Evolutionary conservation across 352 stramenopile species (phyloP), one percentile per base, ranked within the genome.

Genomic region (Globisporangium recalcitrans): DNA sequence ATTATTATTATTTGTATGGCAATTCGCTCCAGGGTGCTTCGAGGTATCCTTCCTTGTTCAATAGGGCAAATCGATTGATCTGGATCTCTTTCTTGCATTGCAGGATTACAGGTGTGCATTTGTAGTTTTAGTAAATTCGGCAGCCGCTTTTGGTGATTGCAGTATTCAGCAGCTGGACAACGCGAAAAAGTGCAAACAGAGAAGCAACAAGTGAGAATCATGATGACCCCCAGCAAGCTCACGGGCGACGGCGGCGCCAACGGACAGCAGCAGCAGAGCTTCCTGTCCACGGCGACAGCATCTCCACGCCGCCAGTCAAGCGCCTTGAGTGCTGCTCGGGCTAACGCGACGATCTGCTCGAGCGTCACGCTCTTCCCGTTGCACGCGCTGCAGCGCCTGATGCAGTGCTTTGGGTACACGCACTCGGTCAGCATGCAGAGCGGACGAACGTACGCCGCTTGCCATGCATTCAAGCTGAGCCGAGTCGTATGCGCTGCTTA

Each of bases 391-490:
- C 78, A 88, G 60, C 79, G 74, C 26, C 38, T 93, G 58, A 62
- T 91, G 29, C 77, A 82, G 52, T 93, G 84, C 72, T 80, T 93
- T 57, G 78, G 81, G 27, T 89, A 87, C 68, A 77, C 81, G 36
- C 71, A 82, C 42, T 82, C 74, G 8, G 63, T 93, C 26, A 72
- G 64, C 44, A 75, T 93, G 68, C 81, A 90, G 57, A 93, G 83
- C 70, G 83, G 80, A n/a, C 79, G 79, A 55, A 87, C 68, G 83
- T 92, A 80, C 61, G 73, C 64, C n/a, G 6, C 26, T 34, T 48
- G 21, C 34, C 49, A 34, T 44, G 58, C 44, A 44, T n/a, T n/a
- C n/a, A 38, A 44, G 7, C 46, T 55, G 14, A 34, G 3, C n/a
- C 54, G 24, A 53, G 19, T 14, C 16, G 31, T 42, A 4, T 52